These are phyloP conservation scores for Panaeolus papilionaceus DNA, from an alignment of 768 basidiomycete species.

Conservation along the genomic window DNA sequence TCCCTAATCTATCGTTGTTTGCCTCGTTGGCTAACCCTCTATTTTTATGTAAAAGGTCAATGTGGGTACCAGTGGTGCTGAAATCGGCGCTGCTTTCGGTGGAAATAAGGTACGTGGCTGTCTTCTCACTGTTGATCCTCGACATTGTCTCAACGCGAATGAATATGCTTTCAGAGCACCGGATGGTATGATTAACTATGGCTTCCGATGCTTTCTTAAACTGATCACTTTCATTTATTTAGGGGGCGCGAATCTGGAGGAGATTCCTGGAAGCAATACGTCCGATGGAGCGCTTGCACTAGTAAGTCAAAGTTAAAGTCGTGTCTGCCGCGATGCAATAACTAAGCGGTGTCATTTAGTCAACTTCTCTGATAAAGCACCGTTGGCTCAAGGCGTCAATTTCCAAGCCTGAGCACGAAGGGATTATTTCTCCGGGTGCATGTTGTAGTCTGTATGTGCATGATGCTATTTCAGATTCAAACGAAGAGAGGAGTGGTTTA, in stretches of 20 bases:
- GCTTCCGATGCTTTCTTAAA: slow-evolving; percentile 17
- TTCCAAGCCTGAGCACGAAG: slow-evolving; percentile 57
- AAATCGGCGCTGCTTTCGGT: slow-evolving; percentile 86
- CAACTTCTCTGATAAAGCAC: slow-evolving; percentile 90
- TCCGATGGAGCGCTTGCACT: slow-evolving; percentile 91
- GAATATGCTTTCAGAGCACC: slow-evolving; percentile 60
- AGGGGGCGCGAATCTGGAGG: slow-evolving; percentile 96
- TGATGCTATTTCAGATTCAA: neutral
- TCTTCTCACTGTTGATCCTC: slow-evolving; percentile 13
- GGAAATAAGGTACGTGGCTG: slow-evolving; percentile 80
- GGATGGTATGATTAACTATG: slow-evolving; percentile 65
- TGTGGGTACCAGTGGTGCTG: slow-evolving; percentile 65
- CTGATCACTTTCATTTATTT: slow-evolving; percentile 31
- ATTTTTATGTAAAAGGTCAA: slow-evolving; percentile 47
- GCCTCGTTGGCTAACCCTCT: slow-evolving; percentile 24
- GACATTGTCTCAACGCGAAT: slow-evolving; percentile 17
- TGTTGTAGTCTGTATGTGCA: neutral
- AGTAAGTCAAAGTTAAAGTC: slow-evolving; percentile 39
- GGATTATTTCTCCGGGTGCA: neutral
- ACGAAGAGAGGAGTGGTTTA: neutral
- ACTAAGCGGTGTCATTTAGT: slow-evolving; percentile 44
- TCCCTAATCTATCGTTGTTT: slow-evolving; percentile 23
- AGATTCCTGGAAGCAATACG: slow-evolving; percentile 98
- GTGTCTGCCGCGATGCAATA: slow-evolving; percentile 17
- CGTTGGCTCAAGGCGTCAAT: slow-evolving; percentile 91